These are phyloP conservation scores for Alternaria sp. DNA, from an alignment of 2,329 filamentous ascomycete species.

Conservation along the genomic window DNA sequence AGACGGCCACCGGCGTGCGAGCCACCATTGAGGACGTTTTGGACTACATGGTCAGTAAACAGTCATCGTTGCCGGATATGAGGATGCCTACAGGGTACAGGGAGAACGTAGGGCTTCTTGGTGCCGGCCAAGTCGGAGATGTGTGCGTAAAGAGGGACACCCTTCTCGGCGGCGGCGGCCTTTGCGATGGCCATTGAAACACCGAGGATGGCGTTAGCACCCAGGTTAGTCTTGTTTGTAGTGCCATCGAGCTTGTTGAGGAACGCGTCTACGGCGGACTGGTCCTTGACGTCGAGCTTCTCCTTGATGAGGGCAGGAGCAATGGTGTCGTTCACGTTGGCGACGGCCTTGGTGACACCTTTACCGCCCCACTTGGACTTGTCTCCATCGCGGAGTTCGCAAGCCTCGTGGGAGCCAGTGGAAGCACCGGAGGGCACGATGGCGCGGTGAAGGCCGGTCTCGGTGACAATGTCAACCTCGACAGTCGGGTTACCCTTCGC, in stretches of 20 bases:
- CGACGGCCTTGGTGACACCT: slow-evolving; percentile 64
- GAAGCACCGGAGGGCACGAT: slow-evolving; percentile 97
- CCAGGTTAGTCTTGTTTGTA: slow-evolving; percentile 66
- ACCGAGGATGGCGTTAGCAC: slow-evolving; percentile 68
- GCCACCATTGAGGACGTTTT: slow-evolving; percentile 70
- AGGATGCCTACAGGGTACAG: slow-evolving; percentile 57
- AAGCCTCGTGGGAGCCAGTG: slow-evolving; percentile 68
- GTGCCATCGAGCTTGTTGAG: slow-evolving; percentile 65
- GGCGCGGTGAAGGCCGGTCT: slow-evolving; percentile 94
- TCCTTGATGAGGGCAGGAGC: slow-evolving; percentile 64
- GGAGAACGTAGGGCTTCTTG: slow-evolving; percentile 64
- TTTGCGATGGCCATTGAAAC: slow-evolving; percentile 68
- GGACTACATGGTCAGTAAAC: slow-evolving; percentile 29
- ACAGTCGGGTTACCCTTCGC: slow-evolving; percentile 88
- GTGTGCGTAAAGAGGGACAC: slow-evolving; percentile 66
- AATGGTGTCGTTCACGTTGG: slow-evolving; percentile 64
- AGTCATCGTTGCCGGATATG: background rate
- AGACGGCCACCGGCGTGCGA: slow-evolving; percentile 96
- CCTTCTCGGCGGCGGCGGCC: slow-evolving; percentile 64
- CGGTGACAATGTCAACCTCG: slow-evolving; percentile 96
- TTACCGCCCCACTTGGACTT: slow-evolving; percentile 64
- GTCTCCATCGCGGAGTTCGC: slow-evolving; percentile 63
- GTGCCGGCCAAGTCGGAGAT: slow-evolving; percentile 63
- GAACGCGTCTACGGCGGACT: slow-evolving; percentile 63
- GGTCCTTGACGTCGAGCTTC: slow-evolving; percentile 64